Percentiles rank a stretch among this genome's conserved stretches.
phyloP scores from a whole-genome alignment of 2,329 filamentous ascomycete genomes.

The Neofusicoccum sp. region DNA sequence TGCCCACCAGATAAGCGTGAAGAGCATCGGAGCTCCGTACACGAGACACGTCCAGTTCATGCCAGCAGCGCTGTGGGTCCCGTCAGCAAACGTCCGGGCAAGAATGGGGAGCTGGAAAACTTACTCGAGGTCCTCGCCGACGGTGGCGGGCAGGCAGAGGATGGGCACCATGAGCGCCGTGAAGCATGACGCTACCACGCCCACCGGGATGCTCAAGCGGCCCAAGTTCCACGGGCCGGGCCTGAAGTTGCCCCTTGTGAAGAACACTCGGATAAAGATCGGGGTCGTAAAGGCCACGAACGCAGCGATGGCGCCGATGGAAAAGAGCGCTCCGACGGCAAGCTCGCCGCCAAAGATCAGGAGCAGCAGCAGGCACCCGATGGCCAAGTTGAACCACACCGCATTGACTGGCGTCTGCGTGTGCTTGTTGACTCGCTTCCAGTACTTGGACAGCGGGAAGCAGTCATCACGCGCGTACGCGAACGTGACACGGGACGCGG shows the following conservation, averaged over 20 bases:
- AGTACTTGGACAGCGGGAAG: constrained; percentile 60
- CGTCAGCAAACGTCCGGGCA: not conserved
- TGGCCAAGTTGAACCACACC: constrained; percentile 62
- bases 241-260: constrained; percentile 63
- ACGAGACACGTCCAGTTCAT: constrained; percentile 72
- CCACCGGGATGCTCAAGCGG: constrained; percentile 56
- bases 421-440: constrained; percentile 58
- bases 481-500: constrained; percentile 66
- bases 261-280: constrained; percentile 58
- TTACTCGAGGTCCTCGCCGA: constrained; percentile 54
- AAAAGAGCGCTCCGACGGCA: constrained; percentile 67
- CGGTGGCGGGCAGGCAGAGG: constrained; percentile 61
- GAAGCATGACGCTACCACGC: constrained; percentile 57
- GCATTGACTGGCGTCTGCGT: constrained; percentile 69
- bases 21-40: constrained; percentile 63
- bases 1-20: constrained; percentile 61
- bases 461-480: constrained; percentile 71
- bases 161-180: constrained; percentile 67
- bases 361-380: constrained; percentile 61
- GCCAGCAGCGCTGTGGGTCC: constrained; percentile 33
- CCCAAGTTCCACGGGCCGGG: constrained; percentile 69
- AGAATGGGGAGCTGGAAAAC: not conserved
- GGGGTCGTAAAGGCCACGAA: constrained; percentile 62
- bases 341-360: constrained; percentile 64
- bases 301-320: constrained; percentile 66